Base-by-base conservation (phyloP, 805 yeast genomes). In the Metschnikowia lachancei region DNA sequence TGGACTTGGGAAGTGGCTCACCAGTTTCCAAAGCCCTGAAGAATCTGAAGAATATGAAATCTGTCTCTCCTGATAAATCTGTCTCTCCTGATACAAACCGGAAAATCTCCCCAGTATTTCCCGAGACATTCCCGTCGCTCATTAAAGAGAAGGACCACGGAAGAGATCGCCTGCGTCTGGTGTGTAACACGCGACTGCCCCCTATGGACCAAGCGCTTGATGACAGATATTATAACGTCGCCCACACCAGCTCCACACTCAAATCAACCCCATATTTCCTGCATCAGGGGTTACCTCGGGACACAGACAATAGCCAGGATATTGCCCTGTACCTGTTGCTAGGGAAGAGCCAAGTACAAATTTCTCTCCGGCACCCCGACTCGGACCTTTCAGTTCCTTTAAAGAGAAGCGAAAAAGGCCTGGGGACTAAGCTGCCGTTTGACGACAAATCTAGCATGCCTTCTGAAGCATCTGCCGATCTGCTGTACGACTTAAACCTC, bases 241-340 rank as follows among this genome's bases (percentile, higher is more conserved):
- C 66, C 38, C 65, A 63, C 1, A 63, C 43, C 16, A 66, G 66
- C 38, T 64, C 64, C 1, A 63, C 65, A 18, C 60, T 65, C 26
- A 51, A 53, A 18, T 64, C 70, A 13, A 78, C 74, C 57, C 76
- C 78, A 19, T 80, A 80, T 58, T 80, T 80, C 61, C 76, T 74
- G 4, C 79, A 76, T 54, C 84, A 80, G 53, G 84, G 85, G 1
- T 59, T 76, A 9, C 83, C 85, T 3, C 81, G 81, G 2, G 84
- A 80, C 39, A 55, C 61, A 41, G 54, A 54, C 20, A 54, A 64
- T n/a, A 18, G 46, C 11, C 49, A 35, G 18, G 58, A 57, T 13
- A 41, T 39, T 11, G 20, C 48, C 13, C 38, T 24, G 36, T 16
- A 12, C 13, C 43, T 13, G 36, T n/a, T 36, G 17, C 11, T 18